phyloP scores from a whole-genome alignment of 2,329 filamentous ascomycete species.

The Botryotinia convoluta region DNA sequence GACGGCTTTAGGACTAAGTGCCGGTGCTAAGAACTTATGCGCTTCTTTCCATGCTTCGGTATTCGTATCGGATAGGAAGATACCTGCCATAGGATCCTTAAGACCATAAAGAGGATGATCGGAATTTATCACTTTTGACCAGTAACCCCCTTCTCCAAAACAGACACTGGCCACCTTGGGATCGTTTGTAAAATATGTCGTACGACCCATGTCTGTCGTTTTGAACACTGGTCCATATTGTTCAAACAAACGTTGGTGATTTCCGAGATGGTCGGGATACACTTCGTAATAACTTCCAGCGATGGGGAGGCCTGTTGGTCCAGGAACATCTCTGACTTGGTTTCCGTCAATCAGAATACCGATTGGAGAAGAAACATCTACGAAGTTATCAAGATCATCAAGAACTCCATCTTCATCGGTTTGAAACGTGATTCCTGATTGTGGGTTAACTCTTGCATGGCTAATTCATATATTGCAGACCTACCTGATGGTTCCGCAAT shows the following conservation, averaged over 20 bases:
- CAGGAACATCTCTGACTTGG: slow-evolving; percentile 27
- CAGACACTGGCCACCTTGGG: slow-evolving; percentile 38
- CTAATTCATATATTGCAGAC: background rate
- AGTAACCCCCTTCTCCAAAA: slow-evolving; percentile 40
- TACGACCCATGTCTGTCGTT: slow-evolving; percentile 41
- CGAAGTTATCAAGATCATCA: slow-evolving; percentile 24
- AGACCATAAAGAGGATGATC: slow-evolving; percentile 28
- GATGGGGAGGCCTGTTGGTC: slow-evolving; percentile 39
- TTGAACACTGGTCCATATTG: slow-evolving; percentile 41
- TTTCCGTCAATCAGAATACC: slow-evolving; percentile 27
- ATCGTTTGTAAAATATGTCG: slow-evolving; percentile 40
- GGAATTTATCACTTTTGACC: slow-evolving; percentile 40
- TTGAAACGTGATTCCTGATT: slow-evolving; percentile 26
- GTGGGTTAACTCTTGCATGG: background rate
- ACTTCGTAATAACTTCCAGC: slow-evolving; percentile 42
- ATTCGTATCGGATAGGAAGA: slow-evolving; percentile 29
- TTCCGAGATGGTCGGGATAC: slow-evolving; percentile 44
- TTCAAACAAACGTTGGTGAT: slow-evolving; percentile 43
- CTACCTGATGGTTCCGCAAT: slow-evolving; percentile 25
- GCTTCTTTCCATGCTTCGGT: slow-evolving; percentile 23
- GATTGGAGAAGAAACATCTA: slow-evolving; percentile 21
- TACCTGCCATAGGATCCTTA: slow-evolving; percentile 22
- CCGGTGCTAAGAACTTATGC: slow-evolving; percentile 29
- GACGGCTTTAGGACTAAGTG: slow-evolving; percentile 40
- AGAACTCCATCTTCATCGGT: slow-evolving; percentile 24